Base-by-base conservation (phyloP, 2,329 filamentous ascomycete species). In the Pleoardoris graminearum region DNA sequence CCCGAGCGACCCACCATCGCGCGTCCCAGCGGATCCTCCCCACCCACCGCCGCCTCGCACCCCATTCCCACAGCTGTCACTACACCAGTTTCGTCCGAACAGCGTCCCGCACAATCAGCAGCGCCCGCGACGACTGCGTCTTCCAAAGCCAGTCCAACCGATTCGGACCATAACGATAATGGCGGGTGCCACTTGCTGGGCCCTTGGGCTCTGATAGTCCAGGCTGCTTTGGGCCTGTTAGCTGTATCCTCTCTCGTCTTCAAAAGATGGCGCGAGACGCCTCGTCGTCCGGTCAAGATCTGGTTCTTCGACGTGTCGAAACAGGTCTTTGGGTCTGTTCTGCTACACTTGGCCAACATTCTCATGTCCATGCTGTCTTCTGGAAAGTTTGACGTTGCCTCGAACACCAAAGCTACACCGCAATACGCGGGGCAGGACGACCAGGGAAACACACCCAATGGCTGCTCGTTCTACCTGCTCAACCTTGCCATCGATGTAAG, bases 241-340 rank as follows among this genome's bases (percentile, higher is more conserved):
- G 94, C 94, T 7, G 77, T 97, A 47, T 79, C 93, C 49, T 90
- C 91, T 1, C 82, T 99, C 43, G 93, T 97, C 7, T 96, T 85
- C 79, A 99, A 99, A 79, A 84, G 94, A 62, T 96, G 89, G 85
- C 85, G 90, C 60, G 94, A 99, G 76, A 83, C 90, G 51, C 93
- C 94, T 1, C 93, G 97, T 72, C 84, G 94, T 50, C 93, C 93
- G 1, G 70, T 97, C 68, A 96, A 95, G 81, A 91, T 99, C 60
- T 99, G 94, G 93, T 92, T 90, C 73, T 99, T 97, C 73, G 94
- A 99, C 70, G 94, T 87, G 21, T 96, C 91, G 27, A 99, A 99
- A 79, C 94, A 99, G 79, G 91, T 99, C 48, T 89, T 97, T 67
- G 94, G 94, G 19, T 95, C 91, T 25, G 87, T 91, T 39, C 81